These are phyloP conservation scores for Wickerhamomyces ciferrii DNA, from an alignment of 805 yeast genomes.

Conservation along the genomic window DNA sequence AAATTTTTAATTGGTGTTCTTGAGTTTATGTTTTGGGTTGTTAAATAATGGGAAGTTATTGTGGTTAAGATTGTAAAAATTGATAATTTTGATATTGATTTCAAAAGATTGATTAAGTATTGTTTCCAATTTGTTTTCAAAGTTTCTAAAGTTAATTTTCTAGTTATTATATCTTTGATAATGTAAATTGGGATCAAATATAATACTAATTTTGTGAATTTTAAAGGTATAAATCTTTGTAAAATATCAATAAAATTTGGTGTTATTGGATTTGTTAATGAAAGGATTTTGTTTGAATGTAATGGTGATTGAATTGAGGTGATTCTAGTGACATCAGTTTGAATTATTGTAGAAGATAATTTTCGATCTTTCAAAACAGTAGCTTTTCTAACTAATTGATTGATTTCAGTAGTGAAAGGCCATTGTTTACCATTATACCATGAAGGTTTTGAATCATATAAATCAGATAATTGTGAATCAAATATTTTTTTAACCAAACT, in stretches of 20 bases:
- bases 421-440: conserved; percentile 4
- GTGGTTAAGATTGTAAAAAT: background rate
- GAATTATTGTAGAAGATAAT: background rate
- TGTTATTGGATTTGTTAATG: conserved; percentile 13
- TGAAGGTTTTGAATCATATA: conserved; percentile 11
- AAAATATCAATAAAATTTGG: conserved; percentile 6
- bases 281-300: conserved; percentile 9
- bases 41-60: conserved; percentile 1
- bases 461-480: conserved; percentile 6
- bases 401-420: conserved; percentile 3
- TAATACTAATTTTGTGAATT: conserved; percentile 2
- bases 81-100: conserved; percentile 3
- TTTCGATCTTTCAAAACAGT: background rate
- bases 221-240: conserved; percentile 6
- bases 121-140: background rate
- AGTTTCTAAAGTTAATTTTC: background rate
- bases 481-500: background rate
- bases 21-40: background rate
- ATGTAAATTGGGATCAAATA: conserved; percentile 7
- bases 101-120: background rate
- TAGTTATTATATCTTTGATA: background rate
- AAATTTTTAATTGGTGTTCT: conserved; percentile 1
- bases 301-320: conserved; percentile 8
- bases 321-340: conserved; percentile 1
- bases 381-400: background rate